Evolutionary conservation across 2,329 filamentous ascomycete species (phyloP), one percentile per base, ranked within the genome.

Genomic region (Tothia fuscella): DNA sequence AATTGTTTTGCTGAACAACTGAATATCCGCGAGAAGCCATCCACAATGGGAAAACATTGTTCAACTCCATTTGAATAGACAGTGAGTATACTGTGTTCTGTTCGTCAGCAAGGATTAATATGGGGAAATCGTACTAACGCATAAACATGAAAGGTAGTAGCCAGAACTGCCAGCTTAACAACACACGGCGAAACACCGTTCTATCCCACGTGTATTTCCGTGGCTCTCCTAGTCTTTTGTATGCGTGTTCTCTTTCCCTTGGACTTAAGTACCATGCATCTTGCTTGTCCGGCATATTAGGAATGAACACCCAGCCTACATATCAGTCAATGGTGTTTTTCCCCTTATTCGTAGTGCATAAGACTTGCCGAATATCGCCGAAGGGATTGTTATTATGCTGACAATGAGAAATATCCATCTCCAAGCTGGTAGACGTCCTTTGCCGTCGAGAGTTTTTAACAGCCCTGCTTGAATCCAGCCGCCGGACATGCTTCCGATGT

Each of bases 41-140:
- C 64, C 64, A 67, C 14, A 66, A 51, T 19, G 57, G 58, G 53
- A 67, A 65, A 4, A 67, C 63, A 29, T 67, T 67, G 53, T 67
- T 67, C 12, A 51, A 48, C 1, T 66, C 53, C 37, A 58, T 58
- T 47, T 66, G 64, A 0, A 67, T 59, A 16, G 59, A 62, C 3
- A 67, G 58, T 0, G 64, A 66, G 48, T 66, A 67, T 1, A 67
- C 38, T 40, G 16, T 12, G 26, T 3, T 2, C 6, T 7, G 17
- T 40, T 5, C 22, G 29, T 21, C 9, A 14, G n/a, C 10, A 9
- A 21, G 12, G 12, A 22, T 16, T 9, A 2, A 21, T 21, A 7
- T 13, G 5, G 14, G 13, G 14, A 31, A 4, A 4, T 19, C 6
- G 3, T 6, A 3, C 38, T 40, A 20, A 40, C 38, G 53, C 64